phyloP scores from a whole-genome alignment of 2,329 filamentous ascomycete species.

The Monilinia fructigena region DNA sequence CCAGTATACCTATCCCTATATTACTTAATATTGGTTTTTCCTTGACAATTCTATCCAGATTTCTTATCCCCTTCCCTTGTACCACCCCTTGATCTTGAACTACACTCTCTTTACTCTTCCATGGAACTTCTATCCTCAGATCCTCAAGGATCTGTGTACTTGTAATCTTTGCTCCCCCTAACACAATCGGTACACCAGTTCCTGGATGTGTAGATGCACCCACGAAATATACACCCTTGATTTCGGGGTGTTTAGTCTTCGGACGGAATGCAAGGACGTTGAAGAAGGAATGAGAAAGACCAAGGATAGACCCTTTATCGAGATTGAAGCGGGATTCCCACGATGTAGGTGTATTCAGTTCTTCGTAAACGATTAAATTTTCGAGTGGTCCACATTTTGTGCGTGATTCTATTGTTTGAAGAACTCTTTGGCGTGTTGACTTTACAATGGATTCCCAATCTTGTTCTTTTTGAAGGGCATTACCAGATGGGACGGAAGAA shows the following conservation, averaged over 20 bases:
- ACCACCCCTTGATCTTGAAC: constrained; percentile 28
- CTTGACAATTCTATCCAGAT: constrained; percentile 32
- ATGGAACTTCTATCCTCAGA: constrained; percentile 27
- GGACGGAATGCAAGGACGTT: constrained; percentile 69
- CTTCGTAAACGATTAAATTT: constrained; percentile 49
- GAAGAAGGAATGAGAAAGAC: constrained; percentile 70
- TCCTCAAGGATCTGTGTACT: constrained; percentile 50
- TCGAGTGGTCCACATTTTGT: constrained; percentile 54
- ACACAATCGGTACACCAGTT: constrained; percentile 71
- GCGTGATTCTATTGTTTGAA: constrained; percentile 58
- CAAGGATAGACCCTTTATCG: constrained; percentile 71
- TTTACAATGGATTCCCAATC: constrained; percentile 62
- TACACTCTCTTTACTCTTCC: constrained; percentile 26
- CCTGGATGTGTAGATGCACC: constrained; percentile 75
- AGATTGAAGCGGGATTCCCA: constrained; percentile 72
- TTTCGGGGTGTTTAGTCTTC: constrained; percentile 46
- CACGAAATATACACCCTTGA: constrained; percentile 64
- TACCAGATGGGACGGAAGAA: constrained; percentile 13
- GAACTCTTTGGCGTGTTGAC: constrained; percentile 58
- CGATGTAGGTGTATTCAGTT: constrained; percentile 61
- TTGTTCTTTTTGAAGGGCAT: constrained; percentile 45
- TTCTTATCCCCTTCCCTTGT: constrained; percentile 31
- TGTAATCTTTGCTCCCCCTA: constrained; percentile 66
- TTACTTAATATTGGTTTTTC: constrained; percentile 29
- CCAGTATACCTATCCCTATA: constrained; percentile 29